phyloP scores from a whole-genome alignment of 2,329 filamentous ascomycete species.

The Lasiodiplodia theobromae region DNA sequence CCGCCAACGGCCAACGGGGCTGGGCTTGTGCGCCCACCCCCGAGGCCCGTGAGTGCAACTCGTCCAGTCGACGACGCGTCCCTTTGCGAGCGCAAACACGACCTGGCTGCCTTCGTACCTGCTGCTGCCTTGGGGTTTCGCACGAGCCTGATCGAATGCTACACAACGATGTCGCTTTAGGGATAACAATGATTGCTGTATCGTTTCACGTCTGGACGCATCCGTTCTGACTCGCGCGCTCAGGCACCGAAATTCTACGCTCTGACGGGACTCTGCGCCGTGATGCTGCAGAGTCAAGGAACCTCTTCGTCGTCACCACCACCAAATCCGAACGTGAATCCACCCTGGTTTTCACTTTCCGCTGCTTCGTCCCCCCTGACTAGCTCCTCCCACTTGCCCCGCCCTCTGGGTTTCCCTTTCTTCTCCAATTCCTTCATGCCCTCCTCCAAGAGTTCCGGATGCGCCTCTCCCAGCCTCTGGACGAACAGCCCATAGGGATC shows the following conservation, averaged over 20 bases:
- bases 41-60: slow-evolving; percentile 1
- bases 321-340: slow-evolving; percentile 70
- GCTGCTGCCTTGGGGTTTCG: slow-evolving; percentile 1
- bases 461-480: slow-evolving; percentile 66
- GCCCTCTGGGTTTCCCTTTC: slow-evolving; percentile 62
- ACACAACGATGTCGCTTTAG: neutral
- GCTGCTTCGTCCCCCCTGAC: slow-evolving; percentile 63
- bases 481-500: slow-evolving; percentile 76
- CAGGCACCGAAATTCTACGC: slow-evolving; percentile 10
- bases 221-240: slow-evolving; percentile 10
- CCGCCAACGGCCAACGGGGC: slow-evolving; percentile 11
- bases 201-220: slow-evolving; percentile 20
- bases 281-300: slow-evolving; percentile 41
- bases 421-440: slow-evolving; percentile 71
- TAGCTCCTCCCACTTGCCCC: slow-evolving; percentile 82
- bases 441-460: slow-evolving; percentile 70
- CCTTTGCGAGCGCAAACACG: neutral
- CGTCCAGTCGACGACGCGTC: neutral
- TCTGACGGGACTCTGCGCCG: slow-evolving; percentile 15
- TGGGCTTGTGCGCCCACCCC: neutral
- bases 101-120: neutral
- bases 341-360: slow-evolving; percentile 49
- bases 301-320: slow-evolving; percentile 58
- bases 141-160: slow-evolving; percentile 2
- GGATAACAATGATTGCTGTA: slow-evolving; percentile 16